Conservation (phyloP, 2,329 filamentous ascomycete genomes). For the Beauveria varroae region DNA sequence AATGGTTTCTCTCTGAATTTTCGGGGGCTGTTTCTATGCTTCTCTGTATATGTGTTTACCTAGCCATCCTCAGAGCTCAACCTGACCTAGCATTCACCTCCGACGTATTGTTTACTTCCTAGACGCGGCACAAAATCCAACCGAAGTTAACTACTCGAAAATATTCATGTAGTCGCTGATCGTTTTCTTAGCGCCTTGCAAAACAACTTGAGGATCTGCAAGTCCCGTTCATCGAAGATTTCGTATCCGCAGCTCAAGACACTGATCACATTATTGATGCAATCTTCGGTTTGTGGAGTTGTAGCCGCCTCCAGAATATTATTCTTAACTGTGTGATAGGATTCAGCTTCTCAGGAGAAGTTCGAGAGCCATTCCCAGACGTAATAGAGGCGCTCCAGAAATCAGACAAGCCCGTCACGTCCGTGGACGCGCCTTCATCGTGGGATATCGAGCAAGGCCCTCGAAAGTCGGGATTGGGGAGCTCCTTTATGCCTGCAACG, state of each 20-base stretch:
- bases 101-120: background rate
- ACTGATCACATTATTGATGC: slow-evolving; percentile 84
- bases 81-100: background rate
- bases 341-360: slow-evolving; percentile 86
- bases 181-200: slow-evolving; percentile 56
- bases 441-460: slow-evolving; percentile 91
- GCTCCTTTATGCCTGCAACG: slow-evolving; percentile 69
- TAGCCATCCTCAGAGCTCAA: background rate
- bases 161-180: slow-evolving; percentile 20
- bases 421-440: slow-evolving; percentile 86
- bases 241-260: slow-evolving; percentile 54
- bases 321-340: slow-evolving; percentile 35
- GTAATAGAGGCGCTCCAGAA: slow-evolving; percentile 73
- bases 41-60: slow-evolving; percentile 3
- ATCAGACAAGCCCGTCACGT: slow-evolving; percentile 68
- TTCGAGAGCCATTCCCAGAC: slow-evolving; percentile 82
- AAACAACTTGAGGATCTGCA: slow-evolving; percentile 79
- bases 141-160: background rate
- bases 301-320: background rate
- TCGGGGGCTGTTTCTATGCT: background rate
- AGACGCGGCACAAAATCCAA: slow-evolving; percentile 6
- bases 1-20: background rate
- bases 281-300: slow-evolving; percentile 65
- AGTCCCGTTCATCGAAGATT: slow-evolving; percentile 79
- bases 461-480: slow-evolving; percentile 67